Evolutionary conservation across 345 rosid species (phyloP), one percentile per base, ranked within the genome.

Genomic region (Psidium guajava): DNA sequence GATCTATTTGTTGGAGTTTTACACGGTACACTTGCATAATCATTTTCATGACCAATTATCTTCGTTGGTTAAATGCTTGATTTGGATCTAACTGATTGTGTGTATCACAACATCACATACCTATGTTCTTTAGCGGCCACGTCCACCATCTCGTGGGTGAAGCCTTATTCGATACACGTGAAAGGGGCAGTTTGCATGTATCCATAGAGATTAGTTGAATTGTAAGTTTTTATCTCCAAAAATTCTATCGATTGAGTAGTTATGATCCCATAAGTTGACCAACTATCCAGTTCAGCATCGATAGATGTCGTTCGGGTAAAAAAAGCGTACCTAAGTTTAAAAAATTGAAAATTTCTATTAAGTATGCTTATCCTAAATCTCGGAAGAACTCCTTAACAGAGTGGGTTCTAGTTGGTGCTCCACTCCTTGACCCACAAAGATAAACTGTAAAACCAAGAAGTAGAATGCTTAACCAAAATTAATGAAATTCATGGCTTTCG

Each of bases 111-210:
- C 11, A 64, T 64, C 22, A 32, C 44, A 22, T 8, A 64, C 10
- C 16, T 42, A 15, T 64, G 16, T 64, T 36, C 13, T 69, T 69
- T 69, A 9, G n/a, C 5, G 13, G 6, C 13, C 2, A 18, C 2
- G 13, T 3, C 9, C 13, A 2, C 5, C 6, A 9, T 69, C 1
- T 0, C 11, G 0, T 18, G 42, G 1, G 1, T 36, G 12, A 3
- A 69, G 25, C 6, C 12, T 36, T 18, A 18, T 3, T 69, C 24
- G 7, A 69, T 36, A 1, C 6, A 69, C 3, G 0, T 69, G 6
- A 1, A 69, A 1, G 0, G 0, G 5, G 10, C 0, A 2, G 8
- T 69, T 69, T 36, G 3, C 42, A 0, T 36, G 0, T 18, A 36
- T 36, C 1, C 1, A 0, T 36, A 36, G 13, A 9, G 80, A 69